A percentile compares a stretch with the other conserved stretches of the same genome.
Evolutionary conservation across 306 rosid species (phyloP).

Genomic region (Argentina anserina): DNA sequence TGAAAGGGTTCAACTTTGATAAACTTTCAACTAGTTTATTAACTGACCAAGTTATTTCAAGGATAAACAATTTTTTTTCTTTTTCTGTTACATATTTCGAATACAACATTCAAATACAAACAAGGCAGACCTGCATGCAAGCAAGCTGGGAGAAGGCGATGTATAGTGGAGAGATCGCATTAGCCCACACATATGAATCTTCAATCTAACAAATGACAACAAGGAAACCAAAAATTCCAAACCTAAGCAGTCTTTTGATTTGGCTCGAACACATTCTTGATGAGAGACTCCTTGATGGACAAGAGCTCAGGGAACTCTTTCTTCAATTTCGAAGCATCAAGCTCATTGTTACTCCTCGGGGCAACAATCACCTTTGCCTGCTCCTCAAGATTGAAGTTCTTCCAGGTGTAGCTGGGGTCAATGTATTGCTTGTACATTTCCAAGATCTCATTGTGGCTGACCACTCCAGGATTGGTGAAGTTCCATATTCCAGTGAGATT

Average conservation of each 20-base stretch:
- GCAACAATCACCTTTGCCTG: conserved; percentile 92
- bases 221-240: conserved; percentile 20
- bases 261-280: conserved; percentile 71
- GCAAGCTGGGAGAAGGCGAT: background rate
- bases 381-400: conserved; percentile 78
- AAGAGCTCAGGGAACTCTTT: conserved; percentile 69
- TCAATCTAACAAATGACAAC: conserved; percentile 28
- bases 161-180: conserved; percentile 18
- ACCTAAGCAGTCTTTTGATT: conserved; percentile 41
- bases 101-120: conserved; percentile 31
- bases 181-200: conserved; percentile 23
- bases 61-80: background rate
- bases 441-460: conserved; percentile 86
- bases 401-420: conserved; percentile 67
- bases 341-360: conserved; percentile 81
- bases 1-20: background rate
- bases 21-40: conserved; percentile 40
- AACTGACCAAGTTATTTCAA: conserved; percentile 16
- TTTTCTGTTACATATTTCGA: background rate
- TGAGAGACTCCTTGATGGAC: conserved; percentile 79
- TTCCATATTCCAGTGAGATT: conserved; percentile 78
- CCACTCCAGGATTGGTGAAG: conserved; percentile 91
- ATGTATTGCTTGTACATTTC: conserved; percentile 67
- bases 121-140: conserved; percentile 13
- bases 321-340: conserved; percentile 60